Conservation (phyloP, 257 asterid genomes). For the Solanum pinnatisectum region DNA sequence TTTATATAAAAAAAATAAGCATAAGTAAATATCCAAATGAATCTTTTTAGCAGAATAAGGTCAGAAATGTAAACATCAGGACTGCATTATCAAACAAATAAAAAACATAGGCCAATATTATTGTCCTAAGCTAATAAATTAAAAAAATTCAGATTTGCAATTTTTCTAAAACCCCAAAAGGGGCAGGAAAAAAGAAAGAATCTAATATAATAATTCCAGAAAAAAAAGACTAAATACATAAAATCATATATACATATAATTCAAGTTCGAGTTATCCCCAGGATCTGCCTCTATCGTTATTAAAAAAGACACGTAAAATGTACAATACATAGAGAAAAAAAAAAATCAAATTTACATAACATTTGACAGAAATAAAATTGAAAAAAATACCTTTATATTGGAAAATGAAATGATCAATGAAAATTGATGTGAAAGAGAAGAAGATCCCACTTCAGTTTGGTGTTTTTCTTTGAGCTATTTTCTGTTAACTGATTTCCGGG, state of each 20-base stretch:
- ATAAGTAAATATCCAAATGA: background rate
- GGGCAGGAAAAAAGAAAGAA: background rate
- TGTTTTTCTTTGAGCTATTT: background rate
- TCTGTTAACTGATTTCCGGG: background rate
- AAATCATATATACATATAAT: background rate
- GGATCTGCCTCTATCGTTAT: background rate
- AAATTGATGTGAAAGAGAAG: background rate
- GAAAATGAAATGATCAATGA: background rate
- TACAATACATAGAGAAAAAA: background rate
- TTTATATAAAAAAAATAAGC: background rate
- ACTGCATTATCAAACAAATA: background rate
- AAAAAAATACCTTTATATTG: background rate
- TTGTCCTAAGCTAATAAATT: background rate
- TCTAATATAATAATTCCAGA: background rate
- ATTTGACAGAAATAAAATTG: background rate
- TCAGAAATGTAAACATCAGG: background rate
- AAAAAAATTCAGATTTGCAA: background rate
- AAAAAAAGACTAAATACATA: background rate
- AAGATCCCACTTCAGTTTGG: background rate
- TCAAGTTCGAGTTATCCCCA: background rate
- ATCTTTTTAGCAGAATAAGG: background rate
- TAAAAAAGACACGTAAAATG: background rate
- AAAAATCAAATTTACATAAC: background rate
- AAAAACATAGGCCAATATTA: background rate
- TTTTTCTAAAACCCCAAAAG: background rate